phyloP scores from a whole-genome alignment of 345 rosid genomes.

The Isatis tinctoria region DNA sequence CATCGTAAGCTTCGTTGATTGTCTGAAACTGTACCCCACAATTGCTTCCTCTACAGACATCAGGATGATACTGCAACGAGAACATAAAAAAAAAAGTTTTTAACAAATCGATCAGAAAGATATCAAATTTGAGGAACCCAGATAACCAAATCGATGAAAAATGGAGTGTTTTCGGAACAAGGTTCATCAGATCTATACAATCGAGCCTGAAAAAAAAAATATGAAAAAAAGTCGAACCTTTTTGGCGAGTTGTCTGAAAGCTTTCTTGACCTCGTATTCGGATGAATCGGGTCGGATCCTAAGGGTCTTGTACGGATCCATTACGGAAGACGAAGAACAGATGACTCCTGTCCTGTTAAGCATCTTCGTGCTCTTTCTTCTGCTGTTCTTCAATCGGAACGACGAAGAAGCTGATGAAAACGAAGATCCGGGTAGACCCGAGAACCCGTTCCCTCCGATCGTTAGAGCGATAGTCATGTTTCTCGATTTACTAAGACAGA shows the following conservation, averaged over 20 bases:
- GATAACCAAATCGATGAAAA: neutral
- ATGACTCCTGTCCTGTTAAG: slow-evolving; percentile 31
- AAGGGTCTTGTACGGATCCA: slow-evolving; percentile 70
- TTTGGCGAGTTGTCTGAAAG: slow-evolving; percentile 77
- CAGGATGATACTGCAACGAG: slow-evolving; percentile 83
- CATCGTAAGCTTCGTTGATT: slow-evolving; percentile 90
- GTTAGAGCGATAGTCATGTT: slow-evolving; percentile 33
- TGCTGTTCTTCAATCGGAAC: slow-evolving; percentile 35
- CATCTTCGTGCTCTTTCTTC: slow-evolving; percentile 37
- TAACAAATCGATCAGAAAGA: neutral
- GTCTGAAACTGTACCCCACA: slow-evolving; percentile 69
- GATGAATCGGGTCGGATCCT: slow-evolving; percentile 72
- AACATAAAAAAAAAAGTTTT: neutral
- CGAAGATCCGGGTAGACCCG: slow-evolving; percentile 31
- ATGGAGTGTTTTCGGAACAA: neutral
- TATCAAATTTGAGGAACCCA: neutral
- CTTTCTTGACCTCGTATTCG: slow-evolving; percentile 82
- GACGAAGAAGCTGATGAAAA: slow-evolving; percentile 43
- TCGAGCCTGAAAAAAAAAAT: neutral
- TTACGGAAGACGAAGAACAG: slow-evolving; percentile 43
- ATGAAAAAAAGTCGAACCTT: slow-evolving; percentile 51
- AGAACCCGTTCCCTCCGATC: slow-evolving; percentile 48
- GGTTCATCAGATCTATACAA: slow-evolving; percentile 12
- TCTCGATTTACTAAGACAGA: neutral
- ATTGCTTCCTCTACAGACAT: slow-evolving; percentile 88